phyloP scores from a whole-genome alignment of 2,329 filamentous ascomycete species.

The Aspergillus sp. region DNA sequence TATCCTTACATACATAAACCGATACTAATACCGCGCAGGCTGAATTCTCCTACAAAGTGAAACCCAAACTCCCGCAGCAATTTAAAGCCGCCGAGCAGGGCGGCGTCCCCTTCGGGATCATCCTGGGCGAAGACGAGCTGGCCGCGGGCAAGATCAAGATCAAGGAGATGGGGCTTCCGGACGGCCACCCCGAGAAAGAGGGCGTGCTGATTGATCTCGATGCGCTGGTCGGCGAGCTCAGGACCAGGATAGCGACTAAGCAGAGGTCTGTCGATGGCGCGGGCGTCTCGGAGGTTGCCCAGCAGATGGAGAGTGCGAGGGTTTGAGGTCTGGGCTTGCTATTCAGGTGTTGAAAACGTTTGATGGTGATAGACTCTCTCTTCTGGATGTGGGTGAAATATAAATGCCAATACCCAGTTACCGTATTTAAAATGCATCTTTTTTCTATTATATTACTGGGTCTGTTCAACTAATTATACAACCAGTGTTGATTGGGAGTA shows the following conservation, averaged over 20 bases:
- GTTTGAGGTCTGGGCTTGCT: no score
- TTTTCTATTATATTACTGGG: no score
- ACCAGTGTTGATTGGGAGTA: no score
- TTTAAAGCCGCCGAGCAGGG: conserved; percentile 81
- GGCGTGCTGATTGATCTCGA: conserved; percentile 61
- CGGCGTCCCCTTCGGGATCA: conserved; percentile 74
- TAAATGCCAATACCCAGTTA: no score
- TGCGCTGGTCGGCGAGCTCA: conserved; percentile 17
- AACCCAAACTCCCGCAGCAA: conserved; percentile 78
- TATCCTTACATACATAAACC: not conserved
- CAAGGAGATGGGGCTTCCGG: conserved; percentile 71
- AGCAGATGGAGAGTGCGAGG: conserved; percentile 15
- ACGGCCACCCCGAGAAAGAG: conserved; percentile 84
- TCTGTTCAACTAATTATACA: no score
- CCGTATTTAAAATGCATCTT: no score
- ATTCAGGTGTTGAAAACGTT: no score
- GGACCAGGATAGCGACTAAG: conserved; percentile 15
- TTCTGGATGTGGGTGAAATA: no score
- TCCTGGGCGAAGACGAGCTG: conserved; percentile 85
- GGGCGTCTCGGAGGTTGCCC: conserved; percentile 10
- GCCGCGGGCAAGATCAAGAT: conserved; percentile 74
- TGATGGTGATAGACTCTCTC: no score
- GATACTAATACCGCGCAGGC: conserved; percentile 41
- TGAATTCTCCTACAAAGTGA: conserved; percentile 81
- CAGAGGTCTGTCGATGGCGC: conserved; percentile 3